Percentiles rank a stretch among this genome's conserved stretches.
phyloP scores from a whole-genome alignment of 176 grass and related monocot species.

The Musa beccarii region DNA sequence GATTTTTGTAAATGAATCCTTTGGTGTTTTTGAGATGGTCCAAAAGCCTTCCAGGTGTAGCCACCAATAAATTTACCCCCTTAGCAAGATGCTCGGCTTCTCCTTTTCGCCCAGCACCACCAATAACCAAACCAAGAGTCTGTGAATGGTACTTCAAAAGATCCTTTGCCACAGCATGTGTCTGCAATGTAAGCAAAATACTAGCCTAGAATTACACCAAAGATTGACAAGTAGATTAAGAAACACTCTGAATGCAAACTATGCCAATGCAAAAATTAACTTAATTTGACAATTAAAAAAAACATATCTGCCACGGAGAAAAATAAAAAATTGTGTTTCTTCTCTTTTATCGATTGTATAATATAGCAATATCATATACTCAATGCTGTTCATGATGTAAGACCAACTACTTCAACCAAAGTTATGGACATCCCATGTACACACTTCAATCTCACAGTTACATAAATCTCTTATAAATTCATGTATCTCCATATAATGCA shows the following conservation, averaged over 20 bases:
- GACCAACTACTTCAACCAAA: neutral
- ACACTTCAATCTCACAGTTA: neutral
- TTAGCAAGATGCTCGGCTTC: slow-evolving; percentile 85
- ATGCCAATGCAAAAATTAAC: neutral
- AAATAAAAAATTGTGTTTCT: neutral
- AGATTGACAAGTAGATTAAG: neutral
- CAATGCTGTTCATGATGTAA: neutral
- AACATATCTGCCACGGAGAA: neutral
- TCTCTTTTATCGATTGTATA: neutral
- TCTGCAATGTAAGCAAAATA: slow-evolving; percentile 29
- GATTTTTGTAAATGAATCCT: slow-evolving; percentile 80
- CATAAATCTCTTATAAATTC: no score
- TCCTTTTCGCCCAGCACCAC: slow-evolving; percentile 60
- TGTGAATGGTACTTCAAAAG: slow-evolving; percentile 87
- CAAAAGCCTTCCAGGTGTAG: slow-evolving; percentile 92
- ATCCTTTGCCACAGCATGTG: slow-evolving; percentile 87
- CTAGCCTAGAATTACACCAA: neutral
- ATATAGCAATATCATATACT: neutral
- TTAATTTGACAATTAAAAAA: neutral
- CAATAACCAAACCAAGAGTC: slow-evolving; percentile 81
- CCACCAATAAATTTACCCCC: slow-evolving; percentile 81
- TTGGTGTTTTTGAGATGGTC: slow-evolving; percentile 91
- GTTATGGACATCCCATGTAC: neutral
- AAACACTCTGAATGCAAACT: neutral
- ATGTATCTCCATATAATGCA: no score